These are phyloP conservation scores for Rubus idaeus DNA, from an alignment of 306 rosid genomes.

Conservation along the genomic window DNA sequence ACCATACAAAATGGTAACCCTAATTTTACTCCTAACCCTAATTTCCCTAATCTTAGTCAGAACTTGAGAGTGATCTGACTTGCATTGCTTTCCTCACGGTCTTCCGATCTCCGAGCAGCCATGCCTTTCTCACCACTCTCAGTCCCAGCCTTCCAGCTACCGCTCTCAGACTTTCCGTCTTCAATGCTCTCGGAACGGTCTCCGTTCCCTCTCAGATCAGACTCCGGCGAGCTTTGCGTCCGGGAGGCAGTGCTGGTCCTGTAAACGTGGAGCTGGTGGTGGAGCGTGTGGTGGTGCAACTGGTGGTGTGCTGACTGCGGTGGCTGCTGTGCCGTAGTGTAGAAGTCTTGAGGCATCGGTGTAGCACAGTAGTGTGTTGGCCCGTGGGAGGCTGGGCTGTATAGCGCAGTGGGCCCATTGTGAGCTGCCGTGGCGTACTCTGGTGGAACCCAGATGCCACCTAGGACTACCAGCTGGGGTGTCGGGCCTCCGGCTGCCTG, in stretches of 20 bases:
- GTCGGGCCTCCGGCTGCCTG: slow-evolving; percentile 64
- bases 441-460: slow-evolving; percentile 96
- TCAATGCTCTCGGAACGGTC: slow-evolving; percentile 89
- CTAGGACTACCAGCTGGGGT: slow-evolving; percentile 79
- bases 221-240: slow-evolving; percentile 59
- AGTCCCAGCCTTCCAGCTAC: slow-evolving; percentile 77
- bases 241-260: slow-evolving; percentile 45
- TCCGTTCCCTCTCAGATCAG: slow-evolving; percentile 43
- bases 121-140: slow-evolving; percentile 81
- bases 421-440: slow-evolving; percentile 75
- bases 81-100: slow-evolving; percentile 67
- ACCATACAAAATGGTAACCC: slow-evolving; percentile 18
- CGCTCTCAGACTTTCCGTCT: slow-evolving; percentile 89
- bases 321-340: slow-evolving; percentile 44
- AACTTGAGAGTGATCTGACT: slow-evolving; percentile 85
- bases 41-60: slow-evolving; percentile 37
- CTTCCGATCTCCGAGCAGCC: slow-evolving; percentile 41
- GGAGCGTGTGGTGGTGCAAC: slow-evolving; percentile 53
- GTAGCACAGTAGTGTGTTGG: slow-evolving; percentile 72
- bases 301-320: slow-evolving; percentile 46
- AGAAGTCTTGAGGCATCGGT: slow-evolving; percentile 69
- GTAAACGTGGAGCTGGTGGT: slow-evolving; percentile 75
- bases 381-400: slow-evolving; percentile 61
- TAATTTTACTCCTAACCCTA: slow-evolving; percentile 16
- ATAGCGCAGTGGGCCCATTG: slow-evolving; percentile 54